These are phyloP conservation scores for Arachis hypogaea DNA, from an alignment of 306 rosid species.

Conservation along the genomic window DNA sequence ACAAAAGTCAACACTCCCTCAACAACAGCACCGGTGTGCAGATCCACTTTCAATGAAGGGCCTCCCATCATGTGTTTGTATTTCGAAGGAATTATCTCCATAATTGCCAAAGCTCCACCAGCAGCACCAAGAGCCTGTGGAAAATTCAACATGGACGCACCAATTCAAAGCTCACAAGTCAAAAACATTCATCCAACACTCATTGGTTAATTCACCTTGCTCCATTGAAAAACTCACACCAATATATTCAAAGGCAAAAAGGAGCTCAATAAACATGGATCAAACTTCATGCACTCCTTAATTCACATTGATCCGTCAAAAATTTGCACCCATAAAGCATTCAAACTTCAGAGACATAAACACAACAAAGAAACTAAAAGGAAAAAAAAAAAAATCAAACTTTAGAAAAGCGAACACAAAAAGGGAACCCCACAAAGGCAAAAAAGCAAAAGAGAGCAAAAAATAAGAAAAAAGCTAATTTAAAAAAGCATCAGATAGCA, in stretches of 20 bases:
- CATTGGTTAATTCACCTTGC: background rate
- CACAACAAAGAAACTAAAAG: background rate
- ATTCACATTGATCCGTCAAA: constrained; percentile 6
- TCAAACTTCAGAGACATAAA: background rate
- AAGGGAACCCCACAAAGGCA: too few relatives aligned
- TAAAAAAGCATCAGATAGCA: constrained; percentile 15
- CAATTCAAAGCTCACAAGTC: background rate
- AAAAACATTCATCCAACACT: constrained; percentile 20
- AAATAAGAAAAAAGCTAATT: background rate
- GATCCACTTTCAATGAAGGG: constrained; percentile 82
- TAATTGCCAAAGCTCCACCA: constrained; percentile 77
- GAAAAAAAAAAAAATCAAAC: too few relatives aligned
- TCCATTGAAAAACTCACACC: too few relatives aligned
- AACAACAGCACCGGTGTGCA: constrained; percentile 79
- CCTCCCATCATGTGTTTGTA: constrained; percentile 84
- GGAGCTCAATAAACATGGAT: too few relatives aligned
- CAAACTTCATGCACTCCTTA: background rate
- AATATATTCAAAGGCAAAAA: too few relatives aligned
- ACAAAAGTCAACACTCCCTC: constrained; percentile 83
- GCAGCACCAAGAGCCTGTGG: constrained; percentile 82
- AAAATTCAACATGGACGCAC: background rate
- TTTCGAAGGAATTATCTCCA: constrained; percentile 63
- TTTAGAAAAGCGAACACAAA: too few relatives aligned
- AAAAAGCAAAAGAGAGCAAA: too few relatives aligned
- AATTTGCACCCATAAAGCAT: constrained; percentile 2